These are phyloP conservation scores for Yamadazyma tumulicola DNA, from an alignment of 805 yeast genomes.

Conservation along the genomic window DNA sequence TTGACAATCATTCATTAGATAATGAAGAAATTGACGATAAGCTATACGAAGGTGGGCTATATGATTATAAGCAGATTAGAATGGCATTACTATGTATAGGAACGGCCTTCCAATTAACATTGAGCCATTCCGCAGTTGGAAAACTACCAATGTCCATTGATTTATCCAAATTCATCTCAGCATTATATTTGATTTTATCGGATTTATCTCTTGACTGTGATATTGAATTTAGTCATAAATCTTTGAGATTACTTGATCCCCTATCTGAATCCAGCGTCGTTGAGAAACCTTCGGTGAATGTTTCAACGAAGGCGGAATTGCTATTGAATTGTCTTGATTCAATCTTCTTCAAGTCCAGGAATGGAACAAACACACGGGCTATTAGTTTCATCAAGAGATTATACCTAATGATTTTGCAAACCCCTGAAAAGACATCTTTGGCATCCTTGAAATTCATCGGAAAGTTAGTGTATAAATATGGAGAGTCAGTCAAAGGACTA, in stretches of 20 bases:
- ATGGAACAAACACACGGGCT: constrained; percentile 65
- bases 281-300: constrained; percentile 71
- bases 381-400: constrained; percentile 81
- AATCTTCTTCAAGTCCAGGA: constrained; percentile 71
- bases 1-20: constrained; percentile 38
- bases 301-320: constrained; percentile 85
- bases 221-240: constrained; percentile 78
- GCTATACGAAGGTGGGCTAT: constrained; percentile 28
- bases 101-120: constrained; percentile 83
- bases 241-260: constrained; percentile 80
- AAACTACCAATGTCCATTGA: constrained; percentile 68
- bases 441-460: constrained; percentile 78
- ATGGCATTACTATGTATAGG: constrained; percentile 78
- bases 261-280: constrained; percentile 35
- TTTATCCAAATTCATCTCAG: constrained; percentile 72
- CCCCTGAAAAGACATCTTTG: constrained; percentile 84
- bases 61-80: constrained; percentile 48
- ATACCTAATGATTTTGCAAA: constrained; percentile 60
- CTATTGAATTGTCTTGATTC: constrained; percentile 73
- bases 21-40: constrained; percentile 19
- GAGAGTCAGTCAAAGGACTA: constrained; percentile 66
- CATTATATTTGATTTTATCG: constrained; percentile 66
- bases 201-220: constrained; percentile 75
- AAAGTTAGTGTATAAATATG: constrained; percentile 65
- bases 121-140: constrained; percentile 57